phyloP scores from a whole-genome alignment of 2,329 filamentous ascomycete species.

The Ceratocystis harringtonii region DNA sequence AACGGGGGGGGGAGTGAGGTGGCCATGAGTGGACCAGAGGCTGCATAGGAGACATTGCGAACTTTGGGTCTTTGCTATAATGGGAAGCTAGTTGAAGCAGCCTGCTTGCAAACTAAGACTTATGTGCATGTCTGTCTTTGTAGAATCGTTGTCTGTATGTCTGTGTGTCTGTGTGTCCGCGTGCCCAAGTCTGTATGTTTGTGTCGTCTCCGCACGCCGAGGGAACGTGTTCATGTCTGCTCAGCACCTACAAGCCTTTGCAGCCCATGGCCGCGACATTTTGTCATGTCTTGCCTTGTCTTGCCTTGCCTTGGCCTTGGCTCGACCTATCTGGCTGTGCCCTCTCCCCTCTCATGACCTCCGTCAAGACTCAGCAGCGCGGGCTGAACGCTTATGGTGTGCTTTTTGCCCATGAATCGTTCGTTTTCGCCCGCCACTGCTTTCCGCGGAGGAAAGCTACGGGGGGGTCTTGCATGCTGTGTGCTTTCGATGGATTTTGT shows the following conservation, averaged over 20 bases:
- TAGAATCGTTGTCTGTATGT: not conserved
- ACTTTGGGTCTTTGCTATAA: not conserved
- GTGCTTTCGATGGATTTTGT: not conserved
- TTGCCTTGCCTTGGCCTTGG: too few relatives aligned
- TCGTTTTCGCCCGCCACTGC: not conserved
- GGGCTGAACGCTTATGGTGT: not conserved
- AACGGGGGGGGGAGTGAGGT: not conserved
- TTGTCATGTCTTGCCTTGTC: not conserved
- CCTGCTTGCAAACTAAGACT: not conserved
- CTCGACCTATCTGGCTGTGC: too few relatives aligned
- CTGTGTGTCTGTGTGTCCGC: not conserved
- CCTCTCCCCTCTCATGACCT: too few relatives aligned
- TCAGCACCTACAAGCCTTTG: not conserved
- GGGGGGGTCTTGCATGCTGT: not conserved
- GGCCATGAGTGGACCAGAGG: not conserved
- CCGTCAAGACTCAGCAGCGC: too few relatives aligned
- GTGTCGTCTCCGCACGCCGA: not conserved
- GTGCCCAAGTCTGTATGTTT: not conserved
- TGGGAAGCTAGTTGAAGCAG: not conserved
- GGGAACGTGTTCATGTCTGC: not conserved
- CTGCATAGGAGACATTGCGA: too few relatives aligned
- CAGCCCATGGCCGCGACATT: not conserved
- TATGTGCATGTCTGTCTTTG: not conserved
- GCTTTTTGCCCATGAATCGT: not conserved
- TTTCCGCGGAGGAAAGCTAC: not conserved